phyloP scores from a whole-genome alignment of 176 grass and related monocot genomes.

The Oryza rufipogon region DNA sequence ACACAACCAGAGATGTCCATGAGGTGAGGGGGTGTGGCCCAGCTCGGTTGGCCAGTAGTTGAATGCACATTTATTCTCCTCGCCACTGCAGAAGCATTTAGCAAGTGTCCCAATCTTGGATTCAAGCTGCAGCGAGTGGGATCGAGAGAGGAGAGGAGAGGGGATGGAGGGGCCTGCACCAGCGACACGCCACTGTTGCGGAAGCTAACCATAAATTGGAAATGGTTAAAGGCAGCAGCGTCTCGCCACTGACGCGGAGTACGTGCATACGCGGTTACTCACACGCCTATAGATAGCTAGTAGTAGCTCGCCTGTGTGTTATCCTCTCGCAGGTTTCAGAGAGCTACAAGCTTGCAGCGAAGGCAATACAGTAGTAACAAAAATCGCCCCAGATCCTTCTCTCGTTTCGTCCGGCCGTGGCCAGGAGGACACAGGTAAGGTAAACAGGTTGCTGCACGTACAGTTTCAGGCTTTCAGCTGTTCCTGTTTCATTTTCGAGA shows the following conservation, averaged over 20 bases:
- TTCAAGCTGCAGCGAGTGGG: constrained; percentile 31
- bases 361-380: constrained; percentile 22
- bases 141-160: neutral
- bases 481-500: neutral
- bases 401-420: neutral
- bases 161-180: neutral
- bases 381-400: neutral
- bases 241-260: constrained; percentile 2
- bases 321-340: neutral
- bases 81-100: constrained; percentile 29
- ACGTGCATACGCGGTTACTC: neutral
- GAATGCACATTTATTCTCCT: constrained; percentile 58
- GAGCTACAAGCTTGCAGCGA: neutral
- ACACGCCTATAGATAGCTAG: neutral
- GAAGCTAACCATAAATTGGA: constrained; percentile 42
- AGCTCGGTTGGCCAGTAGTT: constrained; percentile 46
- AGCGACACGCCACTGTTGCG: constrained; percentile 21
- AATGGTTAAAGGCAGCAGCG: neutral
- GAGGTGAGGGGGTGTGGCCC: constrained; percentile 19
- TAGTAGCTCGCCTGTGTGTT: constrained; percentile 22
- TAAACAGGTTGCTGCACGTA: neutral
- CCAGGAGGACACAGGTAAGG: neutral
- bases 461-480: neutral
- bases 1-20: neutral
- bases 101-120: constrained; percentile 43